Base-by-base conservation (phyloP, 2,329 filamentous ascomycete genomes). In the Fusarium mundagurra region DNA sequence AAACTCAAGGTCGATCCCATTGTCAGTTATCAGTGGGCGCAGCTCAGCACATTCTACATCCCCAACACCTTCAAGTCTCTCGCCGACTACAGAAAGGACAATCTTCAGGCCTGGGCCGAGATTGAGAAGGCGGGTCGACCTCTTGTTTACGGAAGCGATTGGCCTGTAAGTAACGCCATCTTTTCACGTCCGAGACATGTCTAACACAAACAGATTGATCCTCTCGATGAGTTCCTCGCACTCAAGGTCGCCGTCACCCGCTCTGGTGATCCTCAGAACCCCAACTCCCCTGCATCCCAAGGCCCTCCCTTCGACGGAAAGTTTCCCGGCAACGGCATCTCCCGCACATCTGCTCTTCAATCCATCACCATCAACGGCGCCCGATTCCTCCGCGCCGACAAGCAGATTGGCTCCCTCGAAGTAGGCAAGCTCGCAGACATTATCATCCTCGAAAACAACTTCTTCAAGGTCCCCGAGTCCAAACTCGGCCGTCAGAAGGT, bases 81-180 rank as follows among this genome's bases (percentile, higher is more conserved):
- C 6, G 78, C 67, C 8, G 53, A 69, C 8, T 67, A 78, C 8
- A 78, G 78, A 1, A 47, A 67, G 20, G 54, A 71, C 14, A 72
- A 79, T 33, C 59, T 89, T 4, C 71, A 80, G 10, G 73, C 78
- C 1, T 78, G 73, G 64, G 72, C 67, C 11, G 44, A 76, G 7
- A 67, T 78, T 11, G 71, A 74, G 20, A 47, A 71, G 22, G 64
- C 62, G 3, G 75, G 75, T 24, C 70, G 75, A 4, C 67, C 65
- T 50, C 59, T 76, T 36, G 47, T 77, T 8, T 77, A 79, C 11
- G 78, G 78, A 29, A 79, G 77, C 22, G 77, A 79, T 44, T 79
- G 77, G 76, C 77, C 77, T 24, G 77, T 78, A 61, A 75, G 77
- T 70, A 10, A 11, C 16, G 4, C 9, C 20, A 18, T 22, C 4